Evolutionary conservation across 805 yeast genomes (phyloP).

Genomic region (Lipomyces oligophaga): DNA sequence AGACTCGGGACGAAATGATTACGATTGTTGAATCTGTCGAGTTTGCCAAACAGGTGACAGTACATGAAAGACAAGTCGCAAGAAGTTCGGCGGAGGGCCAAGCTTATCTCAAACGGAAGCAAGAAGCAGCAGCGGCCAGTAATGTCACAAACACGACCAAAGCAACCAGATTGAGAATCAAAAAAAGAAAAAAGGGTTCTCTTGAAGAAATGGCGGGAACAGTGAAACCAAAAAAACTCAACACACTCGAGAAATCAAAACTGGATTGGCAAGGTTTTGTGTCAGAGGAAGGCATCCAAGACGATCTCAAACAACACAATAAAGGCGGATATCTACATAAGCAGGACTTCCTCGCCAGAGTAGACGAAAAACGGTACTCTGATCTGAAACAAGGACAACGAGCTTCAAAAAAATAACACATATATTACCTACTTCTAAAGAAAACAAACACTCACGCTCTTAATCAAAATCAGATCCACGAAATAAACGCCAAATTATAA

Average conservation of each 20-base stretch:
- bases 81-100: conserved; percentile 80
- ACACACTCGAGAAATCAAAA: conserved; percentile 88
- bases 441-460: neutral
- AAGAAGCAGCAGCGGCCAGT: conserved; percentile 3
- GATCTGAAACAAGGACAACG: conserved; percentile 45
- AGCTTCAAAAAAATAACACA: conserved; percentile 20
- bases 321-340: conserved; percentile 88
- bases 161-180: neutral
- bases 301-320: conserved; percentile 74
- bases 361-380: conserved; percentile 56
- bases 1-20: conserved; percentile 45
- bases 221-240: conserved; percentile 63
- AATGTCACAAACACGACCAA: conserved; percentile 33
- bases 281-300: conserved; percentile 76
- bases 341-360: conserved; percentile 81
- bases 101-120: conserved; percentile 57
- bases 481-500: neutral
- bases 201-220: conserved; percentile 25
- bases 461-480: neutral
- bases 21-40: conserved; percentile 73
- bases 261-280: conserved; percentile 95
- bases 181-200: conserved; percentile 20
- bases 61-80: conserved; percentile 75
- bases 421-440: neutral
- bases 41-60: conserved; percentile 80